Base-by-base conservation (phyloP, 169 alveolate species). In the Plasmodium sp. region DNA sequence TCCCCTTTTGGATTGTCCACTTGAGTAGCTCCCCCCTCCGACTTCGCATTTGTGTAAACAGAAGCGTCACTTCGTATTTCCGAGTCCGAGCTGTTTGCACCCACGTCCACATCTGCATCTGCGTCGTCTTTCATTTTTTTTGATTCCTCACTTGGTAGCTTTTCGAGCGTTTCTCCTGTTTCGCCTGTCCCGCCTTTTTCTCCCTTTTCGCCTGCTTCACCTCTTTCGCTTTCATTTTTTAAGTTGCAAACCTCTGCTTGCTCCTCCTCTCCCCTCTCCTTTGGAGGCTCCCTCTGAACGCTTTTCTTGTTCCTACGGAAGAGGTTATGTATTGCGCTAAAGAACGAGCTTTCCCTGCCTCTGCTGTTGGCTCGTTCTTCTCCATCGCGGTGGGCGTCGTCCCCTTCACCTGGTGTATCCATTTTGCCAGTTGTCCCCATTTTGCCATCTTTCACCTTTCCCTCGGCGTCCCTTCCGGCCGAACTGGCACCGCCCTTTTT, bases 21-120 rank as follows among this genome's bases (percentile, higher is more conserved):
- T 16, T 67, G 77, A 67, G 27, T 5, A 67, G 31, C 77, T 67
- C 18, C 77, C 5, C 77, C 77, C 39, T 67, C 77, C 39, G 77
- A 67, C 41, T 67, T 67, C 0, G n/a, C 77, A 67, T 31, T 27
- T 67, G 77, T 67, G 12, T 31, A 67, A 67, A 67, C 77, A 2
- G 77, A 67, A 67, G 27, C 39, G 33, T 31, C 77, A 67, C 39
- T 67, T 27, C n/a, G 77, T 10, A 67, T 22, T 67, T 27, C 77
- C 77, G 39, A 22, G 5, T 67, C 36, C 1, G 39, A 67, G 16
- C 5, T 27, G 22, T 48, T 36, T 81, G 41, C 48, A n/a, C 58
- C 27, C 58, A 18, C 86, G 51, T n/a, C 86, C 62, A 18, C 86
- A 81, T 81, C 73, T 81, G 14, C 31, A 4, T 67, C 43, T 27